Evolutionary conservation across 176 grass and related monocot species (phyloP).

Genomic region (Rhynchospora pubera): DNA sequence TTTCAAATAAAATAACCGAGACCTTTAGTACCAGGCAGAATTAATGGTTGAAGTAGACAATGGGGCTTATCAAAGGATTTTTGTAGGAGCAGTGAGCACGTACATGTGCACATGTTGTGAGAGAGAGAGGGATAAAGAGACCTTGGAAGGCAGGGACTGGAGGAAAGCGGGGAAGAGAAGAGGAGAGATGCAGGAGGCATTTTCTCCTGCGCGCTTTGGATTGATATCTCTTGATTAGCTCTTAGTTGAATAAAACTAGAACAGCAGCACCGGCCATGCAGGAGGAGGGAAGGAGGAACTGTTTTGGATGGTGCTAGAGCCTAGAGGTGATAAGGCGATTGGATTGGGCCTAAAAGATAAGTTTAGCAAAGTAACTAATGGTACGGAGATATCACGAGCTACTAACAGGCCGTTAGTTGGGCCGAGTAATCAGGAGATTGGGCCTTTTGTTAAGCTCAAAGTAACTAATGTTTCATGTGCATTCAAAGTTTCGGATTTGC

Average conservation of each 20-base stretch:
- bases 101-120: neutral
- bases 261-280: neutral
- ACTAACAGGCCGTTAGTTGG: neutral
- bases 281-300: neutral
- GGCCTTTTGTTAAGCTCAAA: too few relatives aligned
- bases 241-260: neutral
- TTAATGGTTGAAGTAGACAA: neutral
- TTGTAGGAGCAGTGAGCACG: neutral
- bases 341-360: too few relatives aligned
- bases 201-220: neutral
- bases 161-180: constrained; percentile 20
- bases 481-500: too few relatives aligned
- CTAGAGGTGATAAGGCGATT: neutral
- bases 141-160: constrained; percentile 11
- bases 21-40: neutral
- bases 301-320: too few relatives aligned
- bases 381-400: too few relatives aligned
- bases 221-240: constrained; percentile 10
- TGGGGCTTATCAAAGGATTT: neutral
- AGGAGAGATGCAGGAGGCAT: constrained; percentile 33
- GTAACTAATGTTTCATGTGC: too few relatives aligned
- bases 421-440: neutral
- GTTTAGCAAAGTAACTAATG: too few relatives aligned
- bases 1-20: neutral
- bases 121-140: neutral